Evolutionary conservation across 371 early-diverging fungal genomes (phyloP).

Genomic region (Capniomyces stellatus): DNA sequence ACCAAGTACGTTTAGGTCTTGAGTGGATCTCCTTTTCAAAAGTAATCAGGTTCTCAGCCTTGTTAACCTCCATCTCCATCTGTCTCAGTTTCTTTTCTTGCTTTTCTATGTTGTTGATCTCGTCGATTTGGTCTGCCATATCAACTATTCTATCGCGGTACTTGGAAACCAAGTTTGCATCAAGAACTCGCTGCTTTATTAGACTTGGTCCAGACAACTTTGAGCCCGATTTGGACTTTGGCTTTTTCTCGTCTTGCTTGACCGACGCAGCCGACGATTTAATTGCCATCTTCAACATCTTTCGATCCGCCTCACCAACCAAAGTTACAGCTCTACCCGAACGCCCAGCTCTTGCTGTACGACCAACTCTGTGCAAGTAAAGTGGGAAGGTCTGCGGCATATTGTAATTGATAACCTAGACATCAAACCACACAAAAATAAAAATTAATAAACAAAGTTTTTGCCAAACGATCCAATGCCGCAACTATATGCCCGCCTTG

Average conservation of each 20-base stretch:
- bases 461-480: no score
- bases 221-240: not conserved
- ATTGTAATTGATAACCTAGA: conserved; percentile 76
- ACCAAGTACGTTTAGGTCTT: conserved; percentile 89
- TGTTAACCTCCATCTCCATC: conserved; percentile 79
- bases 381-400: conserved; percentile 91
- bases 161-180: conserved; percentile 48
- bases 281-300: conserved; percentile 81
- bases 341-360: conserved; percentile 95
- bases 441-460: no score
- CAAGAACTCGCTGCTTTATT: conserved; percentile 77
- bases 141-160: conserved; percentile 47
- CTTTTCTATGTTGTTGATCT: conserved; percentile 67
- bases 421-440: no score
- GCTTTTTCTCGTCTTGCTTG: conserved; percentile 17
- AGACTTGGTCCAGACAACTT: no score
- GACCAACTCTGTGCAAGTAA: conserved; percentile 98
- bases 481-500: no score
- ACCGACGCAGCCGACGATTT: conserved; percentile 40
- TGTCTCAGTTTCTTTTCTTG: conserved; percentile 44
- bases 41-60: conserved; percentile 65
- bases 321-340: conserved; percentile 76
- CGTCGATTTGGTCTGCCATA: conserved; percentile 36
- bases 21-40: conserved; percentile 71
- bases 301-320: conserved; percentile 81